Evolutionary conservation across 2,329 filamentous ascomycete genomes (phyloP).

Genomic region (Pezicula rhizophila): DNA sequence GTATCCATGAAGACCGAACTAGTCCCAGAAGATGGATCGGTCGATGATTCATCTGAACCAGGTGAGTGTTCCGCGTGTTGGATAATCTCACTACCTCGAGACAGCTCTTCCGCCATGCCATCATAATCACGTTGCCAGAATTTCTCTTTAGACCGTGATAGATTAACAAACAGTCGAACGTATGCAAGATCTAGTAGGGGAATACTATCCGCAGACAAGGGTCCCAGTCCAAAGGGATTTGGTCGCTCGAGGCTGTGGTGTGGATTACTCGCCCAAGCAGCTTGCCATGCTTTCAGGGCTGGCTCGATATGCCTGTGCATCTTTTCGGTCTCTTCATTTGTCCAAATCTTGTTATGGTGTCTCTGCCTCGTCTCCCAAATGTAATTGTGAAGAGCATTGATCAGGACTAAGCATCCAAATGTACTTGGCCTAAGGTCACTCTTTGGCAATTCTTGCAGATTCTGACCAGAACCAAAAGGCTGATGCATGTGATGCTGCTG

Average conservation of each 20-base stretch:
- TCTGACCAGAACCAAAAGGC: slow-evolving; percentile 39
- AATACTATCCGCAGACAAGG: slow-evolving; percentile 84
- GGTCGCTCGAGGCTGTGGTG: slow-evolving; percentile 78
- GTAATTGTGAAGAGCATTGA: slow-evolving; percentile 94
- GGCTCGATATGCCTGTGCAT: slow-evolving; percentile 96
- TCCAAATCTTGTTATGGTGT: slow-evolving; percentile 85
- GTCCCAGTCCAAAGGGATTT: slow-evolving; percentile 75
- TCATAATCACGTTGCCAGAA: slow-evolving; percentile 95
- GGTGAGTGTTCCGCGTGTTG: slow-evolving; percentile 65
- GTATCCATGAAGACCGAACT: slow-evolving; percentile 44
- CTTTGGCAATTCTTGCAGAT: slow-evolving; percentile 44
- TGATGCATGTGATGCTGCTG: slow-evolving; percentile 42
- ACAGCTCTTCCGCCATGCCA: slow-evolving; percentile 81
- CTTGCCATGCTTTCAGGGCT: slow-evolving; percentile 88
- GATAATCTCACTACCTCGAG: slow-evolving; percentile 67
- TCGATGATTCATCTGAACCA: slow-evolving; percentile 31
- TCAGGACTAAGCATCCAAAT: slow-evolving; percentile 85
- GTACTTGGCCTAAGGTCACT: slow-evolving; percentile 75
- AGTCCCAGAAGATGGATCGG: slow-evolving; percentile 36
- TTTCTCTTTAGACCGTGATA: slow-evolving; percentile 86
- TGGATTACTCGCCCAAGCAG: slow-evolving; percentile 82
- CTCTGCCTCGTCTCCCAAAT: slow-evolving; percentile 96
- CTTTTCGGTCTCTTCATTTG: slow-evolving; percentile 83
- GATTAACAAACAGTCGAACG: slow-evolving; percentile 84
- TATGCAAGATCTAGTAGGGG: slow-evolving; percentile 88